Conservation (phyloP, 2,329 filamentous ascomycete species). For the Lachnellula arida region DNA sequence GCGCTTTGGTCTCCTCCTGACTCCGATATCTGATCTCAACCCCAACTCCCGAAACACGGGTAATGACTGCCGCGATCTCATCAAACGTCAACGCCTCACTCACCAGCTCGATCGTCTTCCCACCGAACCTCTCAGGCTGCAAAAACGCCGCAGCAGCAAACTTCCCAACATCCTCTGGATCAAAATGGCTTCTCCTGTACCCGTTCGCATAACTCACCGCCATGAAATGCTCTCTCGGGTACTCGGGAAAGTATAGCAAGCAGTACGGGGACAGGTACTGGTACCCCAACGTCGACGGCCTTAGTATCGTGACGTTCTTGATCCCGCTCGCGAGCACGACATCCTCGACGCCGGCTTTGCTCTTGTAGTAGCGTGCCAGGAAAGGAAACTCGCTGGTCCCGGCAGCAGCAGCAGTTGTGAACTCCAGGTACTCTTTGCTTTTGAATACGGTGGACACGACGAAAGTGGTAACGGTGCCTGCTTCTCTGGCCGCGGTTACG, state of each 20-base stretch:
- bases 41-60: conserved; percentile 28
- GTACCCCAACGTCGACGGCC: conserved; percentile 4
- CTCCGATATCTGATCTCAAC: conserved; percentile 12
- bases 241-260: conserved; percentile 4
- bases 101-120: not conserved
- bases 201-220: not conserved
- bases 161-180: conserved; percentile 14
- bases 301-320: conserved; percentile 12
- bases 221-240: not conserved
- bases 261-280: conserved; percentile 8
- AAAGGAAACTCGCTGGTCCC: not conserved
- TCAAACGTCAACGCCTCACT: conserved; percentile 1
- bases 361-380: conserved; percentile 1
- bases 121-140: conserved; percentile 12
- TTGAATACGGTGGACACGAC: conserved; percentile 9
- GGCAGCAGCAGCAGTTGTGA: not conserved
- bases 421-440: not conserved
- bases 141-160: conserved; percentile 14
- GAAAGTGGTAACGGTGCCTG: conserved; percentile 6
- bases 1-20: conserved; percentile 1
- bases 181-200: not conserved
- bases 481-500: conserved; percentile 7
- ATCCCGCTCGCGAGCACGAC: conserved; percentile 8
- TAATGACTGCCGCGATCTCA: conserved; percentile 27
- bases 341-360: conserved; percentile 11